A percentile compares a stretch with the other conserved stretches of the same genome.
These are phyloP conservation scores for Beta macrorhiza DNA, from an alignment of 179 eudicot genomes.

Conservation along the genomic window DNA sequence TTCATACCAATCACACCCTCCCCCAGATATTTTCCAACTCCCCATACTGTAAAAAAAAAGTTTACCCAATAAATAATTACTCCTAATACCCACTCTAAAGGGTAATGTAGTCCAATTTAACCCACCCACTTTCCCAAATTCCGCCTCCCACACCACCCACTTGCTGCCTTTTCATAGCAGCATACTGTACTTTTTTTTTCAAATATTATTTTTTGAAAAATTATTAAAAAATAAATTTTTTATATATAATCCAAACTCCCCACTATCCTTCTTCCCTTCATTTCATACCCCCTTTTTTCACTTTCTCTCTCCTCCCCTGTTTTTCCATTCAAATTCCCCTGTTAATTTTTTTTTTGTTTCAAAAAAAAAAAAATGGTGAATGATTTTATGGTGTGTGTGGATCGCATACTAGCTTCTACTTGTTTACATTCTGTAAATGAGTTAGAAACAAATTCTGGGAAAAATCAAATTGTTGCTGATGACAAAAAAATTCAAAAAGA, in stretches of 20 bases:
- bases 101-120: background rate
- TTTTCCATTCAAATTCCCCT: background rate
- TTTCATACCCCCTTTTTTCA: background rate
- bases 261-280: background rate
- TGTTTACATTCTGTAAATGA: constrained; percentile 35
- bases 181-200: background rate
- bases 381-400: constrained; percentile 69
- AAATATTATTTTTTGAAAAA: background rate
- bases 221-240: background rate
- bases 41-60: background rate
- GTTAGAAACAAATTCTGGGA: constrained; percentile 17
- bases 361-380: constrained; percentile 43
- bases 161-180: constrained; percentile 22
- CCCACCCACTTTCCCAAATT: constrained; percentile 38
- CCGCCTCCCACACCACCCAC: constrained; percentile 37
- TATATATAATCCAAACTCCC: constrained; percentile 2
- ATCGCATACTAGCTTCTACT: constrained; percentile 46
- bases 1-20: background rate
- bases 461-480: background rate
- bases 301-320: background rate
- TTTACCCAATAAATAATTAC: background rate
- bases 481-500: constrained; percentile 10
- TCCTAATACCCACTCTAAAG: background rate
- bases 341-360: background rate
- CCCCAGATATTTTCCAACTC: constrained; percentile 17